Base-by-base conservation (phyloP, 176 grass and related monocot genomes). In the Panicum miliaceum region DNA sequence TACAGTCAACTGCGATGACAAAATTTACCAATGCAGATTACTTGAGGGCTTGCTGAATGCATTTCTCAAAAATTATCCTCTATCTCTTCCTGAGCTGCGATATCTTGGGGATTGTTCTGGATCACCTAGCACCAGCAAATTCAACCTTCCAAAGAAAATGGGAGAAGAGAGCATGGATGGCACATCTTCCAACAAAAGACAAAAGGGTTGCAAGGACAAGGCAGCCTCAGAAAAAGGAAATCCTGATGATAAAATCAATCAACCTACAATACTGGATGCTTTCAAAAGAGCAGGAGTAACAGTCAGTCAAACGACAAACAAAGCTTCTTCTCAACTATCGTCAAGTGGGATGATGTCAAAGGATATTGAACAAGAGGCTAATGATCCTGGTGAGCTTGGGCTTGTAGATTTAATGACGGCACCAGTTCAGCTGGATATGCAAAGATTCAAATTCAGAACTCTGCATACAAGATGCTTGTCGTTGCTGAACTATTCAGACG, bases 371-470 rank as follows among this genome's bases (percentile, higher is more conserved):
- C 76, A 76, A 45, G 90, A 92, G 58, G 64, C 53, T 64, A 81
- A 71, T 64, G 77, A 74, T 50, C 64, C 72, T 85, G 70, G 85
- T 71, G 82, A 93, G 82, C 72, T 94, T 90, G 92, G 88, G 51
- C 40, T 75, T 88, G 62, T 93, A 78, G 95, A 94, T 88, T 69
- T 97, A 82, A 86, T 88, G 52, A 85, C 88, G 81, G 71, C 81
- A 64, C 88, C 92, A n/a, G 18, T 73, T 83, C 80, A 78, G 51
- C 76, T 97, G 79, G 90, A 97, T 91, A 90, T 82, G 79, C 92
- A 97, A 86, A 83, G 84, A 85, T 94, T 82, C 64, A 94, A 94
- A 89, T 90, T 94, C 89, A 97, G 95, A 89, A 84, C 90, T 90
- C 92, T 97, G 37, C 84, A 15, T 74, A 29, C 82, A 78, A 86